Evolutionary conservation across 2,329 filamentous ascomycete species (phyloP), one percentile per base, ranked within the genome.

Genomic region (Cyphellophora attinorum): DNA sequence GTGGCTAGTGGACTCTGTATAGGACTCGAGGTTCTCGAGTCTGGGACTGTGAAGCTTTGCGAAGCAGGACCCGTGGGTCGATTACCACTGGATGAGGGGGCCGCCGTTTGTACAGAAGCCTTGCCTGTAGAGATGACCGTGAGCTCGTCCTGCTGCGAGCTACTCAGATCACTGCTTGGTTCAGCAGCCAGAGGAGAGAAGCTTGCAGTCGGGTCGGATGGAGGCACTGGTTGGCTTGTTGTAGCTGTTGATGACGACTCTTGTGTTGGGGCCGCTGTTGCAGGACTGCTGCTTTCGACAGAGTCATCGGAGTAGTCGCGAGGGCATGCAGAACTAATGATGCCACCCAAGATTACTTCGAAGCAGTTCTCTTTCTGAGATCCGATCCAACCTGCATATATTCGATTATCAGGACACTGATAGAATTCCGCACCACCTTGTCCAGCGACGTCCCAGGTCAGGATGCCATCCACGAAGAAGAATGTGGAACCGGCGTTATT

Each of bases 351-450:
- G 1, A 31, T 38, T 16, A 42, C 38, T 2, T 14, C n/a, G 27
- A 38, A 39, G 23, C 45, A 48, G 28, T 43, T 36, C 14, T 19
- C 13, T 27, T 11, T 17, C 2, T 41, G 37, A 14, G 45, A 37
- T 35, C 29, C 35, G 4, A 39, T 41, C 23, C 46, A 48, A n/a
- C 45, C 45, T 16, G 44, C 39, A 27, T 38, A 48, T 5, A 46
- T 29, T 3, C 29, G 18, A 16, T 34, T 37, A 21, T 41, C 21
- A 8, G 8, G 33, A 31, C 45, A 48, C 21, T 39, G 39, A 25
- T 46, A 48, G 31, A 45, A 45, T 6, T 18, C 36, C 5, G 39
- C 45, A 11, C 23, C 12, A 4, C 44, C 45, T 19, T 15, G 31
- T 25, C 42, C 41, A 8, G 37, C 13, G 16, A 31, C 37, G 16